Evolutionary conservation across 2,329 filamentous ascomycete genomes (phyloP).

Genomic region (Venturia carpophila): DNA sequence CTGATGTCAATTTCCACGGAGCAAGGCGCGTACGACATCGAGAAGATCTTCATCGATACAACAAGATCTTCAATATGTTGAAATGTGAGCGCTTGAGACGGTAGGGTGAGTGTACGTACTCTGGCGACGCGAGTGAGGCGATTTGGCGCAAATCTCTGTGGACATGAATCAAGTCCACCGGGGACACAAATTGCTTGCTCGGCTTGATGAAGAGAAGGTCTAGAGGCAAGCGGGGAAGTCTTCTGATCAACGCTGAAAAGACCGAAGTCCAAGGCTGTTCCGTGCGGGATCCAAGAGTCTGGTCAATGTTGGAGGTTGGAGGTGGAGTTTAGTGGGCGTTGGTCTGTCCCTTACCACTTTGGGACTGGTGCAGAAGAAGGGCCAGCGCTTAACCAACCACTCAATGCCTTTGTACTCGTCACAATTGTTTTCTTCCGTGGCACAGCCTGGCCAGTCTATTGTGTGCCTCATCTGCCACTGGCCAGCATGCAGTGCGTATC

Average conservation of each 20-base stretch:
- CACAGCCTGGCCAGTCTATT: background rate
- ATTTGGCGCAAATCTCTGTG: background rate
- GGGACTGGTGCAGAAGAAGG: background rate
- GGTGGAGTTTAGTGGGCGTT: background rate
- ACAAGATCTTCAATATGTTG: background rate
- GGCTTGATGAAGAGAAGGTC: background rate
- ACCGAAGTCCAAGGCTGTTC: background rate
- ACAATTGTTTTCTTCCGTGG: background rate
- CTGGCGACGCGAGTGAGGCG: background rate
- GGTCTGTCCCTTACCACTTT: background rate
- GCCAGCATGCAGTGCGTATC: background rate
- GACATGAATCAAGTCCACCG: background rate
- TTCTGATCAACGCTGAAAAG: background rate
- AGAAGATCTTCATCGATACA: background rate
- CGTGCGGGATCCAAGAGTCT: background rate
- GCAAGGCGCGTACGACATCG: background rate
- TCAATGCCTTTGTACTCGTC: background rate
- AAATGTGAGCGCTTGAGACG: background rate
- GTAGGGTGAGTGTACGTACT: background rate
- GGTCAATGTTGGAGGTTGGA: background rate
- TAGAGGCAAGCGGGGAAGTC: background rate
- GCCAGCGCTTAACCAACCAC: slow-evolving; percentile 6
- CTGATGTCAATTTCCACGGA: background rate
- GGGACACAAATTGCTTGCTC: background rate
- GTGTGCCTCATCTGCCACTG: background rate